These are phyloP conservation scores for Sedum album DNA, from an alignment of 164 flowering plant genomes.

Conservation along the genomic window DNA sequence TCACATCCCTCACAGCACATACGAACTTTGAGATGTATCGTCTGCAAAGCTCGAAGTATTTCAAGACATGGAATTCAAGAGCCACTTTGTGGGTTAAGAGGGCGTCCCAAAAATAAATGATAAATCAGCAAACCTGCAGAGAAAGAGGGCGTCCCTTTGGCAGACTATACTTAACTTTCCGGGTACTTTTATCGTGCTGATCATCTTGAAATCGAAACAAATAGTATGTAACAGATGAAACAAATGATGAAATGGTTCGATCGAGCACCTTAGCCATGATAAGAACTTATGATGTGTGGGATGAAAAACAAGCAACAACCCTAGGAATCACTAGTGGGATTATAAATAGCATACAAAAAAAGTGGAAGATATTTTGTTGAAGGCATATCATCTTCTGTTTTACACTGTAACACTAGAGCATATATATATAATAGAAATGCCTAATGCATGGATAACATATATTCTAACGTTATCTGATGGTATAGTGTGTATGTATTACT, in stretches of 20 bases:
- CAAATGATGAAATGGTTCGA: too few relatives aligned
- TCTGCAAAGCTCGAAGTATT: slow-evolving; percentile 35
- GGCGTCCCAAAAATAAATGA: too few relatives aligned
- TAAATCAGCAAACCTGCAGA: slow-evolving; percentile 52
- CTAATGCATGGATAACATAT: not conserved
- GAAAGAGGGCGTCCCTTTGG: slow-evolving; percentile 76
- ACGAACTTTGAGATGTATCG: too few relatives aligned
- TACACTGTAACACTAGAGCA: not conserved
- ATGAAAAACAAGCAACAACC: not conserved
- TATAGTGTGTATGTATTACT: not conserved
- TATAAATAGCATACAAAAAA: not conserved
- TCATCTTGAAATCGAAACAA: slow-evolving; percentile 28
- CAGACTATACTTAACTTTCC: slow-evolving; percentile 33
- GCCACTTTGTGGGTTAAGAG: too few relatives aligned
- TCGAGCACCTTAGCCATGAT: slow-evolving; percentile 36
- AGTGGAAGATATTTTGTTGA: not conserved
- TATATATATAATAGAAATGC: not conserved
- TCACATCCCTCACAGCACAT: too few relatives aligned
- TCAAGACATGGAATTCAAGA: not conserved
- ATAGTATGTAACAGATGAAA: too few relatives aligned
- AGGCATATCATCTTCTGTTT: not conserved
- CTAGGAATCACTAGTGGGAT: not conserved
- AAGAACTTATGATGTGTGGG: not conserved
- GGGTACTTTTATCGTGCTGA: slow-evolving; percentile 14
- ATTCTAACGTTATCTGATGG: slow-evolving; percentile 5